Evolutionary conservation across 2,329 filamentous ascomycete species (phyloP), one percentile per base, ranked within the genome.

Genomic region (Cladosporium sp.): DNA sequence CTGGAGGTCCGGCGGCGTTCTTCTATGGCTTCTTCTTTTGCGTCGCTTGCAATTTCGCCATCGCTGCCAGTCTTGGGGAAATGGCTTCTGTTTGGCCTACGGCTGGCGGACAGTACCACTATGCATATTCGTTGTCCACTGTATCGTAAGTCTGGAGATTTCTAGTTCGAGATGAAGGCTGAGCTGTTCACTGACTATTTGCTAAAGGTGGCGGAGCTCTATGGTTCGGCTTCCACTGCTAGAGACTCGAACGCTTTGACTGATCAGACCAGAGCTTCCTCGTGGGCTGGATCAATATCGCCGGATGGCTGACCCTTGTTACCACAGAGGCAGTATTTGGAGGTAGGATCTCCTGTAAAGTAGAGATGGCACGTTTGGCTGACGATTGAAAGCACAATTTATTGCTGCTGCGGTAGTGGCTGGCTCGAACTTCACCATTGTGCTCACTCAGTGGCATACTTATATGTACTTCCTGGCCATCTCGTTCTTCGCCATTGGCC

Each of bases 401-500:
- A 52, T 62, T 11, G 59, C 59, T 11, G 59, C 59, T 6, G 59
- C 59, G 2, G 59, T 62, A 2, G 59, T 62, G 5, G 59, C 47
- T 18, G 59, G 59, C n/a, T 62, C 59, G 10, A 62, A 62, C 21
- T 62, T 26, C 30, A 38, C 59, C 15, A 38, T 62, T 8, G 28
- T 24, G 3, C 59, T 62, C 11, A 62, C 59, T 10, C n/a, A 47
- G 1, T 91, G 88, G 86, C 88, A 91, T 70, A 86, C 90, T 68
- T 91, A 91, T 75, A 79, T 90, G 26, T 87, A 91, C 54, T 91
- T 90, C 74, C 81, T 89, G 49, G 87, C 75, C 12, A 87, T 86
- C 70, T 86, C 85, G 6, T 67, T 86, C 32, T 75, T 84, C 18
- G 86, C 86, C 3, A 86, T 91, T 65, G 63, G 84, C 52, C 80